phyloP scores from a whole-genome alignment of 148 eudicot species.

The Vaccinium corymbosum region DNA sequence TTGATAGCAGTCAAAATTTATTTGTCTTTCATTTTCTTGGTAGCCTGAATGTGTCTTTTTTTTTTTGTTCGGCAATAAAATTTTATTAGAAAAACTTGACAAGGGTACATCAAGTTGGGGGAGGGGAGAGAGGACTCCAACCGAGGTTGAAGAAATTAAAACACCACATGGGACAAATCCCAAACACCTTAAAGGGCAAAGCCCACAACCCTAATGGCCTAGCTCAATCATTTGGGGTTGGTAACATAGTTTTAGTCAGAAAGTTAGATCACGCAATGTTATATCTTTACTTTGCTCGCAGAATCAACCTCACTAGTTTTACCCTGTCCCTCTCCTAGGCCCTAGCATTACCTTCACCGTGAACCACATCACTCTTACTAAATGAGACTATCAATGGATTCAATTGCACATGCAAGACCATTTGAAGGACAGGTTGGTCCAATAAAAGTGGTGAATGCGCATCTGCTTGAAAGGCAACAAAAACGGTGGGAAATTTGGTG shows the following conservation, averaged over 20 bases:
- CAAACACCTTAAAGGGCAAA: too few species aligned
- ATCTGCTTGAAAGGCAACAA: neutral
- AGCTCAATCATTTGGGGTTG: neutral
- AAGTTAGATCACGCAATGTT: neutral
- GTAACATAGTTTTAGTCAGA: neutral
- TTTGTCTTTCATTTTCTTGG: neutral
- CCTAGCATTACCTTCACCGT: neutral
- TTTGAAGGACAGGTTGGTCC: neutral
- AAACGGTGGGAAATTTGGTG: neutral
- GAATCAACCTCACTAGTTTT: slow-evolving; percentile 9
- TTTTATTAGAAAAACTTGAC: too few species aligned
- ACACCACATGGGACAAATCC: too few species aligned
- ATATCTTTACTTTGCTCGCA: neutral
- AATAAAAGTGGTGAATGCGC: too few species aligned
- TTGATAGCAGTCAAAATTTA: neutral
- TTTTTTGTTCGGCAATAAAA: too few species aligned
- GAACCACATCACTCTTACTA: neutral
- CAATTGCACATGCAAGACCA: neutral
- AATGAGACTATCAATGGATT: neutral
- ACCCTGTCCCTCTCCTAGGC: neutral
- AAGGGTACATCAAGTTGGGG: too few species aligned
- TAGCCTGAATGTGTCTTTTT: neutral
- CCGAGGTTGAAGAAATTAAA: too few species aligned
- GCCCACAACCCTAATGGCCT: too few species aligned
- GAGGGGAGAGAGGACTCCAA: too few species aligned